phyloP scores from a whole-genome alignment of 176 grass and related monocot species.

The Pontederia crassipes region DNA sequence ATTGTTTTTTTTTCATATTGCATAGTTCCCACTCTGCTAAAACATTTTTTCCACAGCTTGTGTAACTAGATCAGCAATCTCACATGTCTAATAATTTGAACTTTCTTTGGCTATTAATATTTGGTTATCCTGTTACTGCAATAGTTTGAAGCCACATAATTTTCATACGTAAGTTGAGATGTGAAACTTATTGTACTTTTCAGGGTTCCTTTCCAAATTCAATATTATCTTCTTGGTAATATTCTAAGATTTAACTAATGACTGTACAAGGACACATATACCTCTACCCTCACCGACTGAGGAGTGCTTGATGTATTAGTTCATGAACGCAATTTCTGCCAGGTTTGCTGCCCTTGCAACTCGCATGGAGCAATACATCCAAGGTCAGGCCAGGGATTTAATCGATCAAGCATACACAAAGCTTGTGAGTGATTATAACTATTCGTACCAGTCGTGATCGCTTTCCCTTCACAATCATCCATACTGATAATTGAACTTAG shows the following conservation, averaged over 20 bases:
- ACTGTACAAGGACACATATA: too few species aligned
- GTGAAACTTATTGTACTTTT: neutral
- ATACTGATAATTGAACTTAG: too few species aligned
- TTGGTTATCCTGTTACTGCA: neutral
- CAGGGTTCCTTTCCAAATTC: neutral
- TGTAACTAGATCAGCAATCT: too few species aligned
- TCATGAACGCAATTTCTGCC: slow-evolving; percentile 13
- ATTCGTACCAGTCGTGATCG: too few species aligned
- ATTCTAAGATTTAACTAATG: too few species aligned
- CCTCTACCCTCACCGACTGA: too few species aligned
- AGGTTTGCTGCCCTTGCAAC: slow-evolving; percentile 82
- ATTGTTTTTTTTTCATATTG: neutral
- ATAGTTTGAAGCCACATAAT: neutral
- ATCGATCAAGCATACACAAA: slow-evolving; percentile 88
- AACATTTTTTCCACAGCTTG: too few species aligned
- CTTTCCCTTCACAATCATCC: neutral
- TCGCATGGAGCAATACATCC: slow-evolving; percentile 83
- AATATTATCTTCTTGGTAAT: too few species aligned
- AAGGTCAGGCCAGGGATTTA: slow-evolving; percentile 75
- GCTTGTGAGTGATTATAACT: slow-evolving; percentile 38
- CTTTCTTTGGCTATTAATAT: neutral
- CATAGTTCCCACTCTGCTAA: slow-evolving; percentile 1
- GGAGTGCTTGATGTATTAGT: neutral
- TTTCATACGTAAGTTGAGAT: too few species aligned
- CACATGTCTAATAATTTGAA: too few species aligned